Base-by-base conservation (phyloP, 345 rosid genomes). In the Salix exigua region DNA sequence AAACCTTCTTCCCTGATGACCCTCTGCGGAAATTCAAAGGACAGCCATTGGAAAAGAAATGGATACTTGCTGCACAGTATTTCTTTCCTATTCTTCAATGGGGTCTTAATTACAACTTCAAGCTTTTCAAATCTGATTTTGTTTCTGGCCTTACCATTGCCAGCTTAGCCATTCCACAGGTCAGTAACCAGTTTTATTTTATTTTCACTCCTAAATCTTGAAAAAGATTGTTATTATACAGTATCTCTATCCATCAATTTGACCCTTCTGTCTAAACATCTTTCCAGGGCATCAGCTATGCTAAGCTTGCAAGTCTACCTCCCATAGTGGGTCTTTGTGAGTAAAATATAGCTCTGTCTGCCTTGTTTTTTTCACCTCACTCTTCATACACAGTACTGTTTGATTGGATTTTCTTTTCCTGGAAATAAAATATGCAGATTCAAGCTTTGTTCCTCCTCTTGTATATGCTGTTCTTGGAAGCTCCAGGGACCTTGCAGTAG, bases 151-250 rank as follows among this genome's bases (percentile, higher is more conserved):
- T 93, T 77, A 93, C 99, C 79, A 96, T 96, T 85, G 98, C 99
- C 42, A 96, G 99, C 87, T 82, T 96, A 73, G 99, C 99, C 83
- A 96, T 96, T 84, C 99, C 98, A 58, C 99, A 94, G 96, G 97
- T 90, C 18, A n/a, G 6, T 10, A 12, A 10, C 28, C 42, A 30
- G 5, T 21, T 3, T 40, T 28, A 2, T n/a, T n/a, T 9, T 2
- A 31, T 31, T 31, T 31, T 31, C 33, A 5, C 33, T n/a, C 26
- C 6, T 55, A 8, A 55, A 7, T 55, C 62, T 3, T 55, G 28
- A 58, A n/a, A 28, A 55, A 9, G 61, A n/a, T n/a, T n/a, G 26
- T 55, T 21, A n/a, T 8, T n/a, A 55, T 55, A 8, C n/a, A 58
- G n/a, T 25, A 58, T 67, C 7, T 67, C 19, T 37, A 13, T 67